phyloP scores from a whole-genome alignment of 768 basidiomycete species.

The Sistotremastrum suecicum region DNA sequence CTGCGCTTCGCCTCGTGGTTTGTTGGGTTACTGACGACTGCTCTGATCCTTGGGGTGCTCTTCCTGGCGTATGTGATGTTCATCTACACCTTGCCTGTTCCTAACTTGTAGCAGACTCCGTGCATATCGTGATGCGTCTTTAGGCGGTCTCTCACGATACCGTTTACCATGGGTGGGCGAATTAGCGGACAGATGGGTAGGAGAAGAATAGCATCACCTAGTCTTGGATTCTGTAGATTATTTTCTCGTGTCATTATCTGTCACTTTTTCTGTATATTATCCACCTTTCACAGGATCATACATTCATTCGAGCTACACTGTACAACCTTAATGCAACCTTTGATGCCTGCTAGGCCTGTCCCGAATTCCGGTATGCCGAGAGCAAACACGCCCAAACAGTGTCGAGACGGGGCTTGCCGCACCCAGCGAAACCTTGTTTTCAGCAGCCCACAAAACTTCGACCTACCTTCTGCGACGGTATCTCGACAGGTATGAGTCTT shows the following conservation, averaged over 20 bases:
- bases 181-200: constrained; percentile 55
- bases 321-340: neutral
- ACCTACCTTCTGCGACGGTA: neutral
- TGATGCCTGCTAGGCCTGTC: neutral
- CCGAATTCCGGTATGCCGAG: neutral
- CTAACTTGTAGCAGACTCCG: constrained; percentile 22
- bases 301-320: neutral
- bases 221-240: neutral
- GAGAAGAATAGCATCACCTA: constrained; percentile 33
- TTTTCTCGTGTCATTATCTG: neutral
- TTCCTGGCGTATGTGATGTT: constrained; percentile 42
- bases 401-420: neutral
- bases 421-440: neutral
- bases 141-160: constrained; percentile 38
- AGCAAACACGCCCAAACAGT: neutral
- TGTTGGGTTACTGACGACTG: constrained; percentile 31
- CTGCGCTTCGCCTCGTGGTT: constrained; percentile 41
- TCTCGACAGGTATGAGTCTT: neutral
- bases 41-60: constrained; percentile 25
- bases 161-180: constrained; percentile 49
- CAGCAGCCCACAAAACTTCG: neutral
- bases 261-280: neutral
- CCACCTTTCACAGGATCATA: neutral
- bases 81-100: constrained; percentile 5
- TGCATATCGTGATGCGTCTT: constrained; percentile 40